Base-by-base conservation (phyloP, 768 basidiomycete species). In the Strobilomyces echinocephalus region DNA sequence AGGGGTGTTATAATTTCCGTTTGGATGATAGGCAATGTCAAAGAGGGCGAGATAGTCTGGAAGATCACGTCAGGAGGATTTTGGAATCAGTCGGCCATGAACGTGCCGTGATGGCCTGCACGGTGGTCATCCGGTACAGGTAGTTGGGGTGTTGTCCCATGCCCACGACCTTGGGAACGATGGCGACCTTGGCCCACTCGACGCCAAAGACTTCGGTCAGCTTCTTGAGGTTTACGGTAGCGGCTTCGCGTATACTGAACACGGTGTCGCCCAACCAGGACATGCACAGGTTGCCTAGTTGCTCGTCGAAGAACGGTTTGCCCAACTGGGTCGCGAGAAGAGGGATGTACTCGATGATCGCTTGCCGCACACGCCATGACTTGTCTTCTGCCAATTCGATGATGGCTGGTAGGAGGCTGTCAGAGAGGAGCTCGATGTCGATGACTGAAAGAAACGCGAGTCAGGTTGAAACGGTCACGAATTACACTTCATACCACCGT, bases 271-370 rank as follows among this genome's bases (percentile, higher is more conserved):
- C 95, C 58, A 99, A 72, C 97, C 97, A 99, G 8, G 91, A 91
- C 95, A 99, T 97, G 78, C 97, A 99, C 28, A 99, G 77, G 64
- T 90, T 93, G 26, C 90, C 91, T 41, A 99, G 82, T 69, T 95
- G 92, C 64, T 98, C 97, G 70, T 99, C 95, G 69, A 99, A 99
- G 75, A 98, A 98, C 26, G 87, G 78, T 63, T 91, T 91, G 50
- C 97, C 97, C 52, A 99, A 81, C 69, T 99, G 97, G n/a, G 88
- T 94, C 40, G 97, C 95, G 43, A 99, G 87, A 20, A 98, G 82
- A n/a, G 97, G 97, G 62, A 99, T 90, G 74, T 99, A 97, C 72
- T 98, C 97, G 72, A 99, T 99, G 75, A 99, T 98, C 8, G 97
- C 97, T 72, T 99, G 97, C 61, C 97, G 88, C 18, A 99, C 95